Base-by-base conservation (phyloP, 805 yeast species). In the Wickerhamiella occidentalis region DNA sequence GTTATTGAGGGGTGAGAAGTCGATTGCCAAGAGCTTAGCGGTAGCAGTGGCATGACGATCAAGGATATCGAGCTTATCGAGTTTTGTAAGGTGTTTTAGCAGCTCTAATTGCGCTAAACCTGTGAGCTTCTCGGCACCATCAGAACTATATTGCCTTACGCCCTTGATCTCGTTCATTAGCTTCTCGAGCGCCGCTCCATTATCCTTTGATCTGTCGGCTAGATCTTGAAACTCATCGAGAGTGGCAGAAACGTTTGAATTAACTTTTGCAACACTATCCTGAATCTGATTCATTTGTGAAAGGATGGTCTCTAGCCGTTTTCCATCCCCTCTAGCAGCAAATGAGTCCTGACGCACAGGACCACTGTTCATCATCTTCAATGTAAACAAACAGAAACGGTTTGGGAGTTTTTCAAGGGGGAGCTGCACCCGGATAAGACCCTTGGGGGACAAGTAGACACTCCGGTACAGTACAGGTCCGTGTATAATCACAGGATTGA, bases 131-230 rank as follows among this genome's bases (percentile, higher is more conserved):
- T 57, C 47, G 21, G 54, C 50, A n/a, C 63, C 61, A 38, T 59
- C 60, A 26, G 54, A 55, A 21, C 53, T 55, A 25, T 45, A 45
- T 17, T 45, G 48, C 7, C 58, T 49, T 3, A 51, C 58, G 19
- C 58, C 58, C 42, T 56, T 56, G 48, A 60, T 57, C 38, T 59
- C 64, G 21, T 19, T 48, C 52, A 53, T 55, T 26, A 51, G 55
- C 35, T 26, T 47, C 53, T 57, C 64, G 45, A 53, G 55, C 2
- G 68, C 70, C 18, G 52, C 56, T 12, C 68, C 70, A 53, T 66
- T 66, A 49, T 66, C 68, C 22, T 59, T 52, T 6, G 70, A 66
- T 1, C 70, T 59, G 29, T 59, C 53, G 8, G 64, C 60, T 26
- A 66, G 54, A 25, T 61, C 56, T 15, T 59, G 64, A 40, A 67